Conservation (phyloP, 139 green algal genomes). For the Picochlorum sp. region DNA sequence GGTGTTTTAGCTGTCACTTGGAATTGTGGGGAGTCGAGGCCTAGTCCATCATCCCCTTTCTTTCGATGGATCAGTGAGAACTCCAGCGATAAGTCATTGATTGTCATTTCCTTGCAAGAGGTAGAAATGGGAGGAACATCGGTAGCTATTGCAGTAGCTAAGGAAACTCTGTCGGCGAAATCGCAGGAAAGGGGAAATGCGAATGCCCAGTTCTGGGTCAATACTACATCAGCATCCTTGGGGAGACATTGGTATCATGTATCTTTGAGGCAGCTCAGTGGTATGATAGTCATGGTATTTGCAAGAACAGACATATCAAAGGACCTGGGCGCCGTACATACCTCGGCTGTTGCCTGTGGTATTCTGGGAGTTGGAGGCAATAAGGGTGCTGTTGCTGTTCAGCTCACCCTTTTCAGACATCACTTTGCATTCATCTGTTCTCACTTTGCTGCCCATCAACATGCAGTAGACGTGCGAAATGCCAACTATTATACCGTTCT, state of each 20-base stretch:
- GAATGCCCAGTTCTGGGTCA: slow-evolving; percentile 65
- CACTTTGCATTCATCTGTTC: slow-evolving; percentile 63
- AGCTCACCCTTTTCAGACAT: slow-evolving; percentile 70
- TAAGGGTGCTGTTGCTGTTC: slow-evolving; percentile 85
- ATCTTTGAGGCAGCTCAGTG: slow-evolving; percentile 76
- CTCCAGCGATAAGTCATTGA: slow-evolving; percentile 32
- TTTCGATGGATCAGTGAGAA: slow-evolving; percentile 45
- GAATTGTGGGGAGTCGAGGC: slow-evolving; percentile 70
- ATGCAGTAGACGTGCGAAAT: slow-evolving; percentile 72
- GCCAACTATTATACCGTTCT: slow-evolving; percentile 74
- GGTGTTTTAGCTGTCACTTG: slow-evolving; percentile 66
- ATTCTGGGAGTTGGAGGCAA: slow-evolving; percentile 88
- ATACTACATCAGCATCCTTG: slow-evolving; percentile 27
- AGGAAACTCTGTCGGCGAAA: slow-evolving; percentile 33
- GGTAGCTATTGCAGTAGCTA: slow-evolving; percentile 47
- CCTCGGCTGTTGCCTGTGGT: slow-evolving; percentile 74
- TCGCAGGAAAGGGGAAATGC: slow-evolving; percentile 62
- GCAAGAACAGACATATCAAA: slow-evolving; percentile 27
- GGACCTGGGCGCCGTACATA: slow-evolving; percentile 67
- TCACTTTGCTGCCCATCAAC: slow-evolving; percentile 90
- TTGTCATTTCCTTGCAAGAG: slow-evolving; percentile 69
- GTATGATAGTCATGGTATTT: slow-evolving; percentile 70
- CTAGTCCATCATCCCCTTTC: slow-evolving; percentile 18
- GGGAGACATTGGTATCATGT: slow-evolving; percentile 47
- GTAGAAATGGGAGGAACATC: slow-evolving; percentile 78